Base-by-base conservation (phyloP, 805 yeast species). In the Schizosaccharomyces cryophilus region DNA sequence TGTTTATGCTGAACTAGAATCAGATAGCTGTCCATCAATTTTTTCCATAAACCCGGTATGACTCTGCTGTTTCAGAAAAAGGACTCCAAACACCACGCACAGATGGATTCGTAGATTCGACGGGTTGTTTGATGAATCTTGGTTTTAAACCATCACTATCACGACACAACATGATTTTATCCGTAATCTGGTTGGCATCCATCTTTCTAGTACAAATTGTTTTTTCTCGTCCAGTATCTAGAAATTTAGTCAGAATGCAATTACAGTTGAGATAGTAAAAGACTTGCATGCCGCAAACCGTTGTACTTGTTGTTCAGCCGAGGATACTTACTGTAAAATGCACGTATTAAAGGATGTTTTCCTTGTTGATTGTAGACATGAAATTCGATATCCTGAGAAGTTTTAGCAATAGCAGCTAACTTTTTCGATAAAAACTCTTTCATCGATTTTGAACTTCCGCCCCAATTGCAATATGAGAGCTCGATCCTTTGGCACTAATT, bases 41-140 rank as follows among this genome's bases (percentile, higher is more conserved):
- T 51, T 51, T 51, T 5, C 15, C 26, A 9, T 51, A 51, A 21
- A 29, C 26, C 26, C 15, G 30, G 6, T 51, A 29, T 54, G 61
- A 19, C 31, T 45, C 69, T 89, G 96, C 75, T 21, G n/a, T 11
- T 24, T 51, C 56, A 17, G 56, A 51, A 56, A 90, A 77, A 62
- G 98, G 98, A 58, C 96, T 88, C 98, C 98, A 93, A 59, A 93
- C 78, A 68, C 98, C 98, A 77, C 98, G 84, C 19, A 90, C 88
- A 62, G 94, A 82, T 61, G 78, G 79, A 70, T 90, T 93, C 64
- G 78, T 72, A 54, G 95, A 83, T 71, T 81, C 79, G 42, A 93
- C 97, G 62, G 87, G 84, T 69, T 85, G 82, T 71, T 81, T 82
- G 19, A 54, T 55, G 5, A 62, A 54, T 65, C 74, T 71, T 61